These are phyloP conservation scores for Umbelopsis sp. DNA, from an alignment of 192 early-diverging fungal genomes.

Conservation along the genomic window DNA sequence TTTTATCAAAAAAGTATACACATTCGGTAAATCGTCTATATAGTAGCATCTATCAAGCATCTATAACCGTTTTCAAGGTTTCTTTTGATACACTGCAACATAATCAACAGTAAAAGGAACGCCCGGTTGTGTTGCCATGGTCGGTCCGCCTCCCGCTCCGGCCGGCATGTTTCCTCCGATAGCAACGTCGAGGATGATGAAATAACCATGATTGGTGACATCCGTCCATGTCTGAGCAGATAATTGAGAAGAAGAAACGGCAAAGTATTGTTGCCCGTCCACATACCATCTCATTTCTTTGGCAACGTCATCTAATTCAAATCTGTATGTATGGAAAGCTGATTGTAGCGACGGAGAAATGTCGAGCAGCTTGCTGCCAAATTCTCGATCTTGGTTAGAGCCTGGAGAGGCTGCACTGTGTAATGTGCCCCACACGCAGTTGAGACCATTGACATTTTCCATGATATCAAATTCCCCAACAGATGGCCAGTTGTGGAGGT, in stretches of 20 bases:
- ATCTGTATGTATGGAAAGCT: not conserved
- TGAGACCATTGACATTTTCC: constrained; percentile 10
- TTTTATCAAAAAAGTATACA: too few relatives aligned
- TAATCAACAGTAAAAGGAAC: constrained; percentile 1
- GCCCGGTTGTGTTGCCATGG: not conserved
- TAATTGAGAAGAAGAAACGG: not conserved
- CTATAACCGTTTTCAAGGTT: too few relatives aligned
- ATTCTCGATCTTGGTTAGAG: not conserved
- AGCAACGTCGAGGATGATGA: constrained; percentile 11
- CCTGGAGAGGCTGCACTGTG: not conserved
- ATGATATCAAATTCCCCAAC: constrained; percentile 15
- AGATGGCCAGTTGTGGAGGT: not conserved
- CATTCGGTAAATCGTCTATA: too few relatives aligned
- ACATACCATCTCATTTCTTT: constrained; percentile 8
- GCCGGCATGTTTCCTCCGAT: not conserved
- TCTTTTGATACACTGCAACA: constrained; percentile 13
- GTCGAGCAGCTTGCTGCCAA: not conserved
- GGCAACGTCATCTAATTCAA: not conserved
- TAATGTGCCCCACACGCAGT: not conserved
- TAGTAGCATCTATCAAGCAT: too few relatives aligned
- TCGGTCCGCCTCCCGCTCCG: constrained; percentile 1
- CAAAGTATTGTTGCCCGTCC: not conserved
- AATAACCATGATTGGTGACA: not conserved
- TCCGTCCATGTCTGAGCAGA: not conserved
- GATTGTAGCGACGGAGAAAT: not conserved